Evolutionary conservation across 192 early-diverging fungal genomes (phyloP), one percentile per base, ranked within the genome.

Genomic region (Lobosporangium transversale): DNA sequence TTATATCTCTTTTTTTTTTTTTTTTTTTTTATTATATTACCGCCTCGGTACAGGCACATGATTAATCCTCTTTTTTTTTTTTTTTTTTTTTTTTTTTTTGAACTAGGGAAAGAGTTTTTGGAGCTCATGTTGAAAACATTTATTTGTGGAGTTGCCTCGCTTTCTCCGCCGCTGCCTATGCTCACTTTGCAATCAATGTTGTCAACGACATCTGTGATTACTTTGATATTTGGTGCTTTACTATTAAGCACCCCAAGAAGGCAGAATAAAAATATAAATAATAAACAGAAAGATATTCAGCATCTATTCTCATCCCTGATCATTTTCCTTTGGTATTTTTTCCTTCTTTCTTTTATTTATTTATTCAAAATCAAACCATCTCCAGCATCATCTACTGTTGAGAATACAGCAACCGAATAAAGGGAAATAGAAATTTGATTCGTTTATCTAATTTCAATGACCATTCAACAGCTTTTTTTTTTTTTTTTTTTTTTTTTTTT

Each of bases 181-280:
- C 83, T 23, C 88, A 89, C 56, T 94, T 94, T 75, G 89, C 88
- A 1, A 75, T 85, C 21, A 80, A 79, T 55, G 91, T 94, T 53
- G 88, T 94, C 53, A 82, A 89, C 53, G 86, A 91, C 47, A 86
- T 94, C 32, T 94, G 92, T 76, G 68, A 82, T 30, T 90, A 86
- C 70, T 84, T 94, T 53, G 90, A 94, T 62, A 94, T 94, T 66
- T 88, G 89, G 69, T 94, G 92, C 58, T 81, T 94, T 44, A 86
- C 88, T 36, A 94, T 94, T 70, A 93, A 93, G 79, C 85, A 90
- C 70, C 86, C 85, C 76, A 74, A 84, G 60, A 64, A 66, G 54
- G 57, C 62, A 33, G 71, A 81, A 36, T 73, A 75, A 53, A n/a
- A 48, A 21, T 3, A 58, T 4, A 17, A 11, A 14, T 29, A 40